These are phyloP conservation scores for Lagerstroemia speciosa DNA, from an alignment of 345 rosid genomes.

Conservation along the genomic window DNA sequence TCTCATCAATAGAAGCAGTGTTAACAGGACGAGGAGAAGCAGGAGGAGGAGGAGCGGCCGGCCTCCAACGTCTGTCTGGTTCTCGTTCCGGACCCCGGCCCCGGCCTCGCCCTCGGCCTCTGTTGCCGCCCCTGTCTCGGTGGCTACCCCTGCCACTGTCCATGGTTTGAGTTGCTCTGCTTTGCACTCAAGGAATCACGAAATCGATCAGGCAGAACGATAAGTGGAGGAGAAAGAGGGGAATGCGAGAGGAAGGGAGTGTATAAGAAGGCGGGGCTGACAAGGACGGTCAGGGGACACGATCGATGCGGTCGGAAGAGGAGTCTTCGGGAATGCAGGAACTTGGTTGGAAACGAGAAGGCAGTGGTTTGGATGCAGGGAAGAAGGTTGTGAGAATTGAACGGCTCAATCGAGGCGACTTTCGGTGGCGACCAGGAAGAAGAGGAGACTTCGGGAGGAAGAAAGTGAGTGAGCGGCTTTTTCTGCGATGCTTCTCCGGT, in stretches of 20 bases:
- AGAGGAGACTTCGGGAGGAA: too few species aligned
- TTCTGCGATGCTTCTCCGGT: too few species aligned
- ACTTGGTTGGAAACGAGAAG: neutral
- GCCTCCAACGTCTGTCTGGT: neutral
- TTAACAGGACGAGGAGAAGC: neutral
- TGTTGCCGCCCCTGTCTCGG: neutral
- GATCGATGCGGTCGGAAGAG: neutral
- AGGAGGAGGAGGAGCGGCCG: neutral
- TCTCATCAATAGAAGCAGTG: neutral
- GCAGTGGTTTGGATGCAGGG: neutral
- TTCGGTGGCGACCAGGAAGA: too few species aligned
- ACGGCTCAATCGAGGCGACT: too few species aligned
- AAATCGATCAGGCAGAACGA: neutral
- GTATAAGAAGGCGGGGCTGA: too few species aligned
- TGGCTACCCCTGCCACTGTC: neutral
- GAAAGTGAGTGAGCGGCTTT: too few species aligned
- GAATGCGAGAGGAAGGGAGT: too few species aligned
- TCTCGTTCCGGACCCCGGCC: neutral
- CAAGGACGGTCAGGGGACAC: too few species aligned
- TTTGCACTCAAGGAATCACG: neutral
- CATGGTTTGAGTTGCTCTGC: neutral
- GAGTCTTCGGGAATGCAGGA: neutral
- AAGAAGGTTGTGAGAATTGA: too few species aligned
- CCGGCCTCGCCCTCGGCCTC: constrained; percentile 1
- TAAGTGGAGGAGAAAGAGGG: neutral